Base-by-base conservation (phyloP, 129 eudicot genomes). In the Ambrosia artemisiifolia region DNA sequence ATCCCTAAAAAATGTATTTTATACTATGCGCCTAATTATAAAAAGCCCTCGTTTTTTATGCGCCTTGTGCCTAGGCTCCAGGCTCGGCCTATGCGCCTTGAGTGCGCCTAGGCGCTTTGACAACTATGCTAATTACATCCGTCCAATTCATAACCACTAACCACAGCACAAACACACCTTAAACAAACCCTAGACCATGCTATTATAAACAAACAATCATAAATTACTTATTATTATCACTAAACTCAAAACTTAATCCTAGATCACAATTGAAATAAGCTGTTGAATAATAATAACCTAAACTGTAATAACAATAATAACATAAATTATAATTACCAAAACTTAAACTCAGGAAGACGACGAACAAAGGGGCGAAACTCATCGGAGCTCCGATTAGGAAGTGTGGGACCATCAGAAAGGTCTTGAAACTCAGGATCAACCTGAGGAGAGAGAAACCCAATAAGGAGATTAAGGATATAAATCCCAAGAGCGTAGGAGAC, bases 301-400 rank as follows among this genome's bases (percentile, higher is more conserved):
- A 33, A 17, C 4, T 56, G 2, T 35, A 19, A 19, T 2, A 77
- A 50, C 3, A 24, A 24, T 24, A 24, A 24, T 14, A 14, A 59
- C 7, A 35, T n/a, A n/a, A n/a, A n/a, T n/a, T n/a, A 40, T 38
- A 19, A 59, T 59, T 79, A 87, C 93, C 93, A 87, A 81, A 87
- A 84, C 66, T 87, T 87, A 67, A 87, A 87, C 80, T 87, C 93
- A 4, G 93, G 93, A 47, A 87, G 87, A 17, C 89, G 85, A 56
- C 93, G 94, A 77, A 88, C 96, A 74, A 92, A 92, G 13, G 97
- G 97, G 30, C 97, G 97, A 57, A 86, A 92, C 91, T 92, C 97
- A 56, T 92, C 97, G 60, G 91, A 79, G 74, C 62, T 78, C 20
- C 88, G 77, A 36, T 79, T 68, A 10, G 97, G 97, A 2, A 92